Percentiles rank a stretch among this genome's conserved stretches.
Conservation (phyloP, 805 yeast genomes). For the Zygoascus flipseniorum region DNA sequence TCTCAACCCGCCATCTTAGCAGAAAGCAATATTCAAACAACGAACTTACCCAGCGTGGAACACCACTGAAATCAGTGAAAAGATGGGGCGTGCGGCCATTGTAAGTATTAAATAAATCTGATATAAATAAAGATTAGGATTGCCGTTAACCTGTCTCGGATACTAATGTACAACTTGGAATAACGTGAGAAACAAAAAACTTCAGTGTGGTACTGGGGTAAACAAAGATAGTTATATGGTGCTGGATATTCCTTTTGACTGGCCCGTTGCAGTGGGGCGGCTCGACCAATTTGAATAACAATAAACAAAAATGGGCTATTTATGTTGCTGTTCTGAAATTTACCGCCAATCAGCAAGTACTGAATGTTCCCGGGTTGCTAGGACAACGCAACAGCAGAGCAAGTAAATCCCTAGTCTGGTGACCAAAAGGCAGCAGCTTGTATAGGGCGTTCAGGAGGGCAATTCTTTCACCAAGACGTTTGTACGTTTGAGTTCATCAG, state of each 20-base stretch:
- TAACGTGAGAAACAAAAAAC: not conserved
- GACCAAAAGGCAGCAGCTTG: no score
- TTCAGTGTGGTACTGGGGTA: not conserved
- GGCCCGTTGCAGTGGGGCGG: not conserved
- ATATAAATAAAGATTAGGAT: not conserved
- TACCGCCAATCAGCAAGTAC: not conserved
- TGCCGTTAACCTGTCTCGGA: not conserved
- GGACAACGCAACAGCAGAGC: not conserved
- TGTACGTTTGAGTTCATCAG: no score
- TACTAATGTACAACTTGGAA: not conserved
- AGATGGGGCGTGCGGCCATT: slow-evolving; percentile 24
- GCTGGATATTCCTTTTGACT: not conserved
- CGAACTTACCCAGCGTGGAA: slow-evolving; percentile 31
- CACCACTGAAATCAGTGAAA: slow-evolving; percentile 25
- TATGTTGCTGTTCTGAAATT: not conserved
- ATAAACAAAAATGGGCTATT: not conserved
- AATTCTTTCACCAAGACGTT: no score
- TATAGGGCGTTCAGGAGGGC: no score
- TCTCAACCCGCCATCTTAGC: not conserved
- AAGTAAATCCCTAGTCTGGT: not conserved
- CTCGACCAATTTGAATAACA: not conserved
- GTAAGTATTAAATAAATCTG: not conserved
- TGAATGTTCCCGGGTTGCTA: no score
- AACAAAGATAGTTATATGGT: not conserved
- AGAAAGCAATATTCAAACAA: not conserved